Base-by-base conservation (phyloP, 768 basidiomycete species). In the Artomyces pyxidatus region DNA sequence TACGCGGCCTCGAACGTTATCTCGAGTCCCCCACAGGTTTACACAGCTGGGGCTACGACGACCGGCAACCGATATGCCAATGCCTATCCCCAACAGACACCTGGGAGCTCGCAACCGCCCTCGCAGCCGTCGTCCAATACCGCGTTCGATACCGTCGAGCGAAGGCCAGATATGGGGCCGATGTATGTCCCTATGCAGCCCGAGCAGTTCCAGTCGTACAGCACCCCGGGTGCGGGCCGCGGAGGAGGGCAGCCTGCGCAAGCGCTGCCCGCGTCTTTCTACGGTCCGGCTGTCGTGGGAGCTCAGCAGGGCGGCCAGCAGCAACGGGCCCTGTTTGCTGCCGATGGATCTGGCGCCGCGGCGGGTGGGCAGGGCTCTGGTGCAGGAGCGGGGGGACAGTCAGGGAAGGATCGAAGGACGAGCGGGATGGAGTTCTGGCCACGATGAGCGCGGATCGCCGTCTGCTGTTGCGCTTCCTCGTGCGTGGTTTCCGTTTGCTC, bases 181-280 rank as follows among this genome's bases (percentile, higher is more conserved):
- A 63, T 91, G 65, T 92, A 81, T 60, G 81, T 81, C 30, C 88
- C 89, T 1, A 76, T 92, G 74, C 89, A 90, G 62, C 84, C 88
- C 28, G 88, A 91, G 22, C 83, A 84, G 56, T 89, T 78, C 63
- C 74, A 75, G 53, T 60, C 75, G 29, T 86, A 86, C 59, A 19
- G 51, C 51, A 26, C 63, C 62, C 25, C 53, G 67, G 40, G 61
- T 57, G 25, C 60, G 48, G 17, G 53, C 58, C 11, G 76, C 52
- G 77, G 76, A 51, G 71, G 76, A 19, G 71, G 71, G 11, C 71
- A 73, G 16, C 71, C 77, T 12, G 65, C 73, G 11, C 78, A 83
- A 58, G 63, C 73, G 2, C 74, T 75, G 21, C 70, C 74, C 8
- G 66, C 78, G 16, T 85, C 85, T 47, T 89, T 89, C 63, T 90